These are phyloP conservation scores for Cardamine resedifolia DNA, from an alignment of 345 rosid species.

Conservation along the genomic window DNA sequence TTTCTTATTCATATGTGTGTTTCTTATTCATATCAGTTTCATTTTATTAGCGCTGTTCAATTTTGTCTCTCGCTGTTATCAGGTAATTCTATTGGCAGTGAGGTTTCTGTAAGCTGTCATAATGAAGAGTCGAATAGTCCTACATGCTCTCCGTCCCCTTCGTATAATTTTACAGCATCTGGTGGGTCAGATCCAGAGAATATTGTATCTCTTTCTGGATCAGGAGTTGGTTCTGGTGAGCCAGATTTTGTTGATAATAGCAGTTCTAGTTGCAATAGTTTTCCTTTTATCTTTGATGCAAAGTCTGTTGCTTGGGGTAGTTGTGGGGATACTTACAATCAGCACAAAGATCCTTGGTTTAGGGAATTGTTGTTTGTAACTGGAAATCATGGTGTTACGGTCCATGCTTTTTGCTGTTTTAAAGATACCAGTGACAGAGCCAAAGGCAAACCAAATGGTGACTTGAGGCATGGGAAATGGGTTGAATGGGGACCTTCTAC, in stretches of 20 bases:
- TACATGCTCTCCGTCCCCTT: constrained; percentile 33
- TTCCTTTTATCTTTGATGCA: constrained; percentile 65
- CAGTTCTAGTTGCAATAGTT: constrained; percentile 41
- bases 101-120: constrained; percentile 33
- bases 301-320: constrained; percentile 90
- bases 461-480: constrained; percentile 72
- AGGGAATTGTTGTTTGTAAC: constrained; percentile 82
- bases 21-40: constrained; percentile 19
- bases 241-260: constrained; percentile 42
- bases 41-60: background rate
- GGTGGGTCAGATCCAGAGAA: constrained; percentile 52
- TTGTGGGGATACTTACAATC: constrained; percentile 70
- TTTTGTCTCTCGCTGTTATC: constrained; percentile 2
- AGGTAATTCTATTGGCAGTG: constrained; percentile 45
- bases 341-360: constrained; percentile 58
- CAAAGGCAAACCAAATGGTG: constrained; percentile 39
- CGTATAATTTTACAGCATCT: constrained; percentile 9
- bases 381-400: constrained; percentile 61
- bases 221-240: constrained; percentile 48
- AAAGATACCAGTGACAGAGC: constrained; percentile 37
- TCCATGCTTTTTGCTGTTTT: constrained; percentile 73
- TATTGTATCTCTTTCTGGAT: constrained; percentile 50
- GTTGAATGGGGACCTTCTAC: constrained; percentile 85
- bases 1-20: background rate
- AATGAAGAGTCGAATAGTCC: constrained; percentile 44